phyloP scores from a whole-genome alignment of 1,284 basidiomycete genomes.

The Ganoderma lucidum region DNA sequence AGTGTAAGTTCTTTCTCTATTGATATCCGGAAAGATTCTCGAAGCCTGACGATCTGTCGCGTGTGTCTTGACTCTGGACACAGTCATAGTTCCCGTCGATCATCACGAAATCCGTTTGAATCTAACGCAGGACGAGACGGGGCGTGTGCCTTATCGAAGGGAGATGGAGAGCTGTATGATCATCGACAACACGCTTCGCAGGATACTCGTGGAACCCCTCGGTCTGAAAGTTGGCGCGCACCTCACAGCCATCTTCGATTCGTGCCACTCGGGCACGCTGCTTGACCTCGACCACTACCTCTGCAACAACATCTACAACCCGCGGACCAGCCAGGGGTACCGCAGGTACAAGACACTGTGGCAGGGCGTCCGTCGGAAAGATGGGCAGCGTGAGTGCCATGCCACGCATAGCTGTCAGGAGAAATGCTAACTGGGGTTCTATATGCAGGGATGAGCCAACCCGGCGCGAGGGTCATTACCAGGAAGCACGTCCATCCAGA shows the following conservation, averaged over 20 bases:
- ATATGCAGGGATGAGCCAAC: constrained; percentile 17
- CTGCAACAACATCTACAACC: constrained; percentile 55
- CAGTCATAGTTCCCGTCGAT: constrained; percentile 35
- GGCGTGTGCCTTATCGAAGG: background rate
- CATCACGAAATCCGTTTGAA: constrained; percentile 27
- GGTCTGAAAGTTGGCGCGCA: constrained; percentile 47
- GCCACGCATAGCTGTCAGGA: background rate
- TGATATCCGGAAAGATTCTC: constrained; percentile 10
- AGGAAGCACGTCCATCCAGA: constrained; percentile 14
- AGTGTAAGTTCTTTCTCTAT: constrained; percentile 40
- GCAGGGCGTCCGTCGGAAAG: constrained; percentile 19
- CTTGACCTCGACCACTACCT: constrained; percentile 54
- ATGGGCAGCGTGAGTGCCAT: constrained; percentile 17
- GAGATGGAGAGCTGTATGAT: constrained; percentile 21
- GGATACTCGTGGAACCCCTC: constrained; percentile 45
- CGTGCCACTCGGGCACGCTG: constrained; percentile 55
- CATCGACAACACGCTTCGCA: constrained; percentile 50
- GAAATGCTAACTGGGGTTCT: background rate
- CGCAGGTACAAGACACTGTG: constrained; percentile 32
- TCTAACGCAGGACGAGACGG: constrained; percentile 5
- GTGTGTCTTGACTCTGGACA: background rate
- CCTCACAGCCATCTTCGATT: constrained; percentile 56
- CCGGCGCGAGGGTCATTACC: constrained; percentile 17
- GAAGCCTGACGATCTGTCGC: constrained; percentile 19
- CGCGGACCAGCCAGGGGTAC: constrained; percentile 53